Percentiles rank a stretch among this genome's conserved stretches.
These are phyloP conservation scores for Plenodomus lindquistii DNA, from an alignment of 2,329 filamentous ascomycete species.

Conservation along the genomic window DNA sequence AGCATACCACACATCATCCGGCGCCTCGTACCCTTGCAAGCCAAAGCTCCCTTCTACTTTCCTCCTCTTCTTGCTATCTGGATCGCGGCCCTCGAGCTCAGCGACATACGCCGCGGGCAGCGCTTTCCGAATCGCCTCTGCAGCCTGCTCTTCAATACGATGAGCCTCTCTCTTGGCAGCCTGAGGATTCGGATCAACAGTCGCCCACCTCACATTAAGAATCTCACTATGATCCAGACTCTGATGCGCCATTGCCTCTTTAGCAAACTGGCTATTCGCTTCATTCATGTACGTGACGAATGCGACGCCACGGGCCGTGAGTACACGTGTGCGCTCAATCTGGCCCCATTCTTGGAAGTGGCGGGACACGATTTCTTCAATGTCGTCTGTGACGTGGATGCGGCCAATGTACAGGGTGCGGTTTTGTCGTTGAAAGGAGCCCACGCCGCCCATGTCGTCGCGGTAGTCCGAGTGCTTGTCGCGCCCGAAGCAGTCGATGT, in stretches of 20 bases:
- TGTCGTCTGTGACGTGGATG: constrained; percentile 95
- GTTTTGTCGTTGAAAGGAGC: constrained; percentile 91
- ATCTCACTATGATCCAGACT: constrained; percentile 88
- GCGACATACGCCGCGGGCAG: constrained; percentile 89
- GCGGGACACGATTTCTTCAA: constrained; percentile 90
- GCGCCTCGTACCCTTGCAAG: constrained; percentile 87
- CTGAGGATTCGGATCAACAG: constrained; percentile 92
- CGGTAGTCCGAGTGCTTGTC: constrained; percentile 93
- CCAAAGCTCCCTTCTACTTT: constrained; percentile 87
- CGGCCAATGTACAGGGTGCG: constrained; percentile 90
- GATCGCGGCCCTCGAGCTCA: constrained; percentile 89
- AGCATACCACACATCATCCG: constrained; percentile 91
- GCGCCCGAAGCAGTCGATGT: constrained; percentile 91
- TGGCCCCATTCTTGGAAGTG: constrained; percentile 98
- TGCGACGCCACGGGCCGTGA: constrained; percentile 86
- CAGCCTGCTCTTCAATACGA: constrained; percentile 91
- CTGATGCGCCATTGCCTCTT: constrained; percentile 96
- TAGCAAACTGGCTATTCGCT: constrained; percentile 47
- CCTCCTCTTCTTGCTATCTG: constrained; percentile 82
- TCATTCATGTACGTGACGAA: constrained; percentile 96
- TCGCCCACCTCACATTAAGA: constrained; percentile 95
- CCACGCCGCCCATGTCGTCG: constrained; percentile 97
- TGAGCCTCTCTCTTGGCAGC: constrained; percentile 89
- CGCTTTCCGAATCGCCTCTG: constrained; percentile 86
- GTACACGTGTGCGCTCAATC: constrained; percentile 82